Conservation (phyloP, 495 filamentous ascomycete genomes). For the Aspergillus hancockii region DNA sequence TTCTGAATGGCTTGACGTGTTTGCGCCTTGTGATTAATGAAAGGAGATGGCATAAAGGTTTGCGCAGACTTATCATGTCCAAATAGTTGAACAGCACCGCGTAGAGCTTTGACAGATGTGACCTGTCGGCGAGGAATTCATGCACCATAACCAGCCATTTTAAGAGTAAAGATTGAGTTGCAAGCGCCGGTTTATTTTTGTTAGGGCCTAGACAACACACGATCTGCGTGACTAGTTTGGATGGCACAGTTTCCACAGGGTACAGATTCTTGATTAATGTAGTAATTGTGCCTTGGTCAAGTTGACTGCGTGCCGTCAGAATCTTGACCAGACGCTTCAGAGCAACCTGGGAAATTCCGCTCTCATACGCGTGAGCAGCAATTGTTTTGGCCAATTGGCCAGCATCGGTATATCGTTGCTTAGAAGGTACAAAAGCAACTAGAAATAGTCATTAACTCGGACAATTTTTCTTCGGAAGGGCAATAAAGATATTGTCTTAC, state of each 20-base stretch:
- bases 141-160: constrained; percentile 82
- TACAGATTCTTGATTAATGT: constrained; percentile 74
- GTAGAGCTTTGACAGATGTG: constrained; percentile 69
- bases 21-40: constrained; percentile 81
- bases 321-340: constrained; percentile 67
- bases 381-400: constrained; percentile 41
- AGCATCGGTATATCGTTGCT: constrained; percentile 47
- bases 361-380: constrained; percentile 58
- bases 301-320: constrained; percentile 61
- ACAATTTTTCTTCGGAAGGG: not conserved
- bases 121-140: constrained; percentile 66
- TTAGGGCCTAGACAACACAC: constrained; percentile 78
- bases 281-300: constrained; percentile 73
- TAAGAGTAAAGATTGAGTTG: constrained; percentile 67
- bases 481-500: constrained; percentile 23
- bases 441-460: constrained; percentile 12
- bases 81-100: constrained; percentile 79
- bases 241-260: constrained; percentile 62
- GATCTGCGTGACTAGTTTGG: constrained; percentile 63
- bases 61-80: constrained; percentile 66
- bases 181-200: constrained; percentile 71
- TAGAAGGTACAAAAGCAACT: constrained; percentile 45
- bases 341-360: constrained; percentile 61
- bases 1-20: constrained; percentile 82
- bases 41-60: constrained; percentile 74